phyloP scores from a whole-genome alignment of 768 basidiomycete species.

The Mycena latifolia region DNA sequence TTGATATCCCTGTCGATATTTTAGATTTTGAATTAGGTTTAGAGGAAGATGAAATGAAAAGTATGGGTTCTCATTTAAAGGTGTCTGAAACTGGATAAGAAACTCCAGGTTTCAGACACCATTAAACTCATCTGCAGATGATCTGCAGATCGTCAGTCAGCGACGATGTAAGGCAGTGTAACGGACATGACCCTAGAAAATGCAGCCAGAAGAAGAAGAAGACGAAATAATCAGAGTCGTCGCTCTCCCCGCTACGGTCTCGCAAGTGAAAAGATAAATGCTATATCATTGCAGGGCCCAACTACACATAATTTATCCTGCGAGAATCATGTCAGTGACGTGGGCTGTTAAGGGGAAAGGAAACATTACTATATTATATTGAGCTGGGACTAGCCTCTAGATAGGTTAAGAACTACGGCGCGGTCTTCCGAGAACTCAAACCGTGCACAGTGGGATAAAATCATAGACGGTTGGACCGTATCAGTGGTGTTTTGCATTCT shows the following conservation, averaged over 20 bases:
- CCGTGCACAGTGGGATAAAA: conserved; percentile 31
- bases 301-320: too few relatives aligned
- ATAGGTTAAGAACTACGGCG: conserved; percentile 28
- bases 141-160: conserved; percentile 19
- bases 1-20: conserved; percentile 16
- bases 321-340: too few relatives aligned
- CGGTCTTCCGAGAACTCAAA: conserved; percentile 28
- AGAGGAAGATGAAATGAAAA: conserved; percentile 15
- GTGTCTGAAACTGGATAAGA: conserved; percentile 6
- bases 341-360: too few relatives aligned
- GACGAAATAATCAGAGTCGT: too few relatives aligned
- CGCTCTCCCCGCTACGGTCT: too few relatives aligned
- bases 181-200: not conserved
- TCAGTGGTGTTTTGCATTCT: conserved; percentile 25
- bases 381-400: conserved; percentile 31
- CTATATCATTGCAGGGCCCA: too few relatives aligned
- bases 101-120: conserved; percentile 1
- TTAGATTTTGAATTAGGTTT: conserved; percentile 18
- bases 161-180: conserved; percentile 1
- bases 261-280: too few relatives aligned
- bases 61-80: conserved; percentile 7
- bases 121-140: conserved; percentile 22
- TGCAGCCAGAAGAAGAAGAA: too few relatives aligned
- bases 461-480: conserved; percentile 11
- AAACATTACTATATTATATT: not conserved